Percentiles rank a stretch among this genome's conserved stretches.
phyloP scores from a whole-genome alignment of 75 land plant species.

The Azolla pinnata region DNA sequence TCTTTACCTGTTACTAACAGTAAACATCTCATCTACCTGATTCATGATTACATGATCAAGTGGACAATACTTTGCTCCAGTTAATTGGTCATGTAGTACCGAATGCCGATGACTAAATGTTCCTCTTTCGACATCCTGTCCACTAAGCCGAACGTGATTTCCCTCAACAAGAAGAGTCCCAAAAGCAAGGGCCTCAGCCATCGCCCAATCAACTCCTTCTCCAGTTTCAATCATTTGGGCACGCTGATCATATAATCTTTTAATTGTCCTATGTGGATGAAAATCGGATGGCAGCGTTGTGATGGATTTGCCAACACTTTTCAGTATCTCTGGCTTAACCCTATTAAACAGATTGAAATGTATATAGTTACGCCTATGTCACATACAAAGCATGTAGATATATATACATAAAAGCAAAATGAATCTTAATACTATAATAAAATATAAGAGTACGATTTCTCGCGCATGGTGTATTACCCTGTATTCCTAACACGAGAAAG shows the following conservation, averaged over 20 bases:
- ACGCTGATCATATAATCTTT: constrained; percentile 68
- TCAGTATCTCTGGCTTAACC: constrained; percentile 83
- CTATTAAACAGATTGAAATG: constrained; percentile 36
- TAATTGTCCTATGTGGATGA: constrained; percentile 71
- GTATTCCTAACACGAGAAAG: constrained; percentile 79
- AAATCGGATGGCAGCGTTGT: constrained; percentile 70
- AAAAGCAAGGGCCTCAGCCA: constrained; percentile 86
- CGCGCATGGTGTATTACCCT: too few relatives aligned
- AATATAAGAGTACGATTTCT: too few relatives aligned
- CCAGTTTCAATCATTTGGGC: constrained; percentile 89
- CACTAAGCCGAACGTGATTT: constrained; percentile 85
- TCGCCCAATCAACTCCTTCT: constrained; percentile 88
- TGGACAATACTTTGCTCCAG: constrained; percentile 74
- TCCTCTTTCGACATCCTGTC: constrained; percentile 96
- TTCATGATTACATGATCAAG: constrained; percentile 66
- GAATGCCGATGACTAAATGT: constrained; percentile 96
- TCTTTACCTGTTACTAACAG: constrained; percentile 97
- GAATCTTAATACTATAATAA: too few relatives aligned
- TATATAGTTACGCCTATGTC: too few relatives aligned
- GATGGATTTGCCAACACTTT: constrained; percentile 81
- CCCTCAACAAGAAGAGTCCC: constrained; percentile 84
- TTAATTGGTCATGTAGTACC: constrained; percentile 77
- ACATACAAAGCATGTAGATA: too few relatives aligned
- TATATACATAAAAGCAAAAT: too few relatives aligned
- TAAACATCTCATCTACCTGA: constrained; percentile 83